Evolutionary conservation across 306 rosid species (phyloP), one percentile per base, ranked within the genome.

Genomic region (Lagenaria siceraria): DNA sequence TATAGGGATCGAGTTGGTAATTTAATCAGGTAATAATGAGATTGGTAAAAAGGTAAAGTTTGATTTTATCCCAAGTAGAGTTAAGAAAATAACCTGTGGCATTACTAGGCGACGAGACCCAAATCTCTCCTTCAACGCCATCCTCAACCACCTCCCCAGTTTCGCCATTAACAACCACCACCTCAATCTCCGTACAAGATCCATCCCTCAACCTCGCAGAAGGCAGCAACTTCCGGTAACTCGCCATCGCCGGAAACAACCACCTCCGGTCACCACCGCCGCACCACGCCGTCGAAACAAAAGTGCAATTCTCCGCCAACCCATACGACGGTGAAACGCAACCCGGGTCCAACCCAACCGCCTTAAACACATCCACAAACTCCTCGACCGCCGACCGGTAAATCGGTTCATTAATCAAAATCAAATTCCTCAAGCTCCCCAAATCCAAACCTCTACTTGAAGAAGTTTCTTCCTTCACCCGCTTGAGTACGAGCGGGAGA

Each of bases 91-190:
- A 91, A 5, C 97, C 96, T 5, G 18, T 4, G 60, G 86, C 93
- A 53, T 93, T 93, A 81, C 98, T 93, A 0, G 93, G 90, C 0
- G 98, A 93, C 2, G 91, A 87, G 70, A 93, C 90, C 91, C 96
- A 87, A 75, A 93, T 89, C 72, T 93, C 98, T 43, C 96, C 98
- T 84, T 93, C 98, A 19, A 77, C 75, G 25, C 89, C 97, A 25
- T 91, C 96, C 46, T 87, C 91, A 19, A 78, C 93, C 0, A 86
- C 85, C 72, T 91, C 97, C 29, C 35, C 25, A 0, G 96, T 91
- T 77, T 88, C 88, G 56, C 84, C 93, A 12, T 89, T 78, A 1
- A 93, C 92, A 8, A 93, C 86, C 21, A 87, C 36, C 19, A 93
- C 87, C 10, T 86, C 86, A 80, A 90, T 80, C 83, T 90, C 98